Conservation (phyloP, 345 rosid species). For the Eucalyptus erythrocorys region DNA sequence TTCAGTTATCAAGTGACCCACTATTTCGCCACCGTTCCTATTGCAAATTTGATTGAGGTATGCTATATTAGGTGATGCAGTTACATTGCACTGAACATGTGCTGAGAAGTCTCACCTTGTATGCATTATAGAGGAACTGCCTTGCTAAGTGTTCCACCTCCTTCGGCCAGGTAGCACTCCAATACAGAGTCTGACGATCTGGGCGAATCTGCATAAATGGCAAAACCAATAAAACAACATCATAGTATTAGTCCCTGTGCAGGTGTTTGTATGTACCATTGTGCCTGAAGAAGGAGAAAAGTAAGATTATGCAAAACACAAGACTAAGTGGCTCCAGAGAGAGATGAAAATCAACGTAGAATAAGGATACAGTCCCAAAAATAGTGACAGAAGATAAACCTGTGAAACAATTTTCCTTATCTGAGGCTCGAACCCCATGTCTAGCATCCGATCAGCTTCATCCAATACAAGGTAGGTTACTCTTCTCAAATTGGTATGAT, state of each 20-base stretch:
- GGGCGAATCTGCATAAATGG: constrained; percentile 64
- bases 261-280: neutral
- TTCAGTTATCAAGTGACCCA: neutral
- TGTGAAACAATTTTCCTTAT: constrained; percentile 84
- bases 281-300: neutral
- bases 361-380: neutral
- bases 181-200: constrained; percentile 94
- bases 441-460: constrained; percentile 99
- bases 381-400: constrained; percentile 15
- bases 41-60: neutral
- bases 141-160: constrained; percentile 89
- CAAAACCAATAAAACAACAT: neutral
- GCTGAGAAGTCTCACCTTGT: constrained; percentile 53
- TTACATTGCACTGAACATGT: neutral
- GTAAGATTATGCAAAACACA: neutral
- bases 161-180: constrained; percentile 99
- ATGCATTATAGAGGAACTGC: constrained; percentile 88
- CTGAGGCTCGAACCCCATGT: constrained; percentile 99
- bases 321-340: neutral
- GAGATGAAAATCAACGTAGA: neutral
- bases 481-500: constrained; percentile 85
- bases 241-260: neutral
- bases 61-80: neutral
- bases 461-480: constrained; percentile 97
- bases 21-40: neutral